A percentile compares a stretch with the other conserved stretches of the same genome.
Evolutionary conservation across 1,139 yeast species (phyloP).

Genomic region (Wickerhamomyces sp.): DNA sequence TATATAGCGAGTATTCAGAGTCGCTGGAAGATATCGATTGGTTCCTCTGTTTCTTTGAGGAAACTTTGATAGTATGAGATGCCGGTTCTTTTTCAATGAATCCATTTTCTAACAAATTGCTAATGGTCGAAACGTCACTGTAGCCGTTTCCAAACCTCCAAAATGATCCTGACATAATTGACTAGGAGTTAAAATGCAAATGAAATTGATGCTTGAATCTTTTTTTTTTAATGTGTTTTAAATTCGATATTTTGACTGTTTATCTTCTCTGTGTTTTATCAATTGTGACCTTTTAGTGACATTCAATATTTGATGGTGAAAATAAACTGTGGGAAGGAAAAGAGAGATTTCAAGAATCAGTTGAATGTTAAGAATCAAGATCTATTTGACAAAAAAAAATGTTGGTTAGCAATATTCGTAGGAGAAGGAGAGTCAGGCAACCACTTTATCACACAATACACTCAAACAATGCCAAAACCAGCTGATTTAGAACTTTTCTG

Average conservation of each 20-base stretch:
- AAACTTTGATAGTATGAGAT: conserved; percentile 4
- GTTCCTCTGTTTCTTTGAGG: conserved; percentile 13
- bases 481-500: no score
- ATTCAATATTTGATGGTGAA: not conserved
- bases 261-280: no score
- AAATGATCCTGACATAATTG: conserved; percentile 68
- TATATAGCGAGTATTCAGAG: conserved; percentile 14
- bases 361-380: no score
- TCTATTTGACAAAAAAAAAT: no score
- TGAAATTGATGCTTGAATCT: not conserved
- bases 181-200: not conserved
- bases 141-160: conserved; percentile 92
- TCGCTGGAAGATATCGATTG: conserved; percentile 20
- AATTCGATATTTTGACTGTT: not conserved
- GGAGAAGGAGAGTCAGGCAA: no score
- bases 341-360: no score
- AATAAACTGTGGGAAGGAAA: not conserved
- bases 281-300: not conserved
- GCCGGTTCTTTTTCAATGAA: conserved; percentile 45
- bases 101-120: conserved; percentile 53
- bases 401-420: no score
- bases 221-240: not conserved
- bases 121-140: conserved; percentile 69
- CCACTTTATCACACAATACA: no score
- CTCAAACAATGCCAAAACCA: no score